Conservation (phyloP, 2,329 filamentous ascomycete genomes). For the Exophiala sp. region DNA sequence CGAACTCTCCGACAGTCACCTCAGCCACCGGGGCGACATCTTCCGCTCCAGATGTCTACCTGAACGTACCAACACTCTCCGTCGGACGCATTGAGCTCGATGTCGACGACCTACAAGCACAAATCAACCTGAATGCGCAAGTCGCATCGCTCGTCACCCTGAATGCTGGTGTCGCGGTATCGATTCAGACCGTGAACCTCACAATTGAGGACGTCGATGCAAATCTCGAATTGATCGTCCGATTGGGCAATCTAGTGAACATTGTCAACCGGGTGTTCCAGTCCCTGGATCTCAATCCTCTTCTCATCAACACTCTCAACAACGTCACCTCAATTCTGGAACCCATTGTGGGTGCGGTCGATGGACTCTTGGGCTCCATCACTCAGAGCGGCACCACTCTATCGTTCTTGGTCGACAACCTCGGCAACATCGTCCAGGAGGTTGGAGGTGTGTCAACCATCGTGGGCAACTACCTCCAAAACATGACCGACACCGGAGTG, state of each 20-base stretch:
- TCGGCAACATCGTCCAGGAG: conserved; percentile 62
- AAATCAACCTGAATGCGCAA: conserved; percentile 59
- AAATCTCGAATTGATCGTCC: conserved; percentile 57
- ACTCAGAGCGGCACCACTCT: conserved; percentile 54
- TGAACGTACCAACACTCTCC: conserved; percentile 56
- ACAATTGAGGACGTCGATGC: conserved; percentile 60
- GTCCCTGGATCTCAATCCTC: conserved; percentile 58
- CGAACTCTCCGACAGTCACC: conserved; percentile 24
- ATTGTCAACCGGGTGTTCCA: conserved; percentile 61
- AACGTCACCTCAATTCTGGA: conserved; percentile 53
- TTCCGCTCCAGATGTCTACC: conserved; percentile 51
- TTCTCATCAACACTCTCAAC: conserved; percentile 56
- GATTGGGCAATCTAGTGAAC: conserved; percentile 57
- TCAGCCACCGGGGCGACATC: conserved; percentile 34
- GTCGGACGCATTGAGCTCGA: conserved; percentile 59
- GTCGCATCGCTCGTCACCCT: conserved; percentile 56
- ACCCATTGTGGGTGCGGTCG: conserved; percentile 55
- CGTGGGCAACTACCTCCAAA: conserved; percentile 56
- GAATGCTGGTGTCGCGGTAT: conserved; percentile 49
- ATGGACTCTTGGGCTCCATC: conserved; percentile 58
- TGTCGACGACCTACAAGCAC: conserved; percentile 57
- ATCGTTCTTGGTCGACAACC: conserved; percentile 58
- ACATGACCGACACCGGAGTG: conserved; percentile 53
- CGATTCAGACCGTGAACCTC: conserved; percentile 54
- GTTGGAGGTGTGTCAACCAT: conserved; percentile 54